Evolutionary conservation across 2,329 filamentous ascomycete genomes (phyloP).

Genomic region (Massarina eburnea): DNA sequence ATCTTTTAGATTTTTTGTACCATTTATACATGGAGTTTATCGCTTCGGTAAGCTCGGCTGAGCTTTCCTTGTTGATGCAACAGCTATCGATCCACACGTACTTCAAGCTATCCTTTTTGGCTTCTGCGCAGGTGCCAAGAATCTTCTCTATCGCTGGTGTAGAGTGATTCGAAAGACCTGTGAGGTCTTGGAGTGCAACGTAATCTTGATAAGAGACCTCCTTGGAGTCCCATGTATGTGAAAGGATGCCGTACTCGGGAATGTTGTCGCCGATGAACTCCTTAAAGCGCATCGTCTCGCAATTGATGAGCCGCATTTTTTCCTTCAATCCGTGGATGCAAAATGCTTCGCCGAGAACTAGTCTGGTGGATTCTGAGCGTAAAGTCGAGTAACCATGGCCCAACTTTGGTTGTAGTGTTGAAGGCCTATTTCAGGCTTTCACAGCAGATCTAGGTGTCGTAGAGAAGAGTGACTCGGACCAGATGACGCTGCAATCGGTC

Average conservation of each 20-base stretch:
- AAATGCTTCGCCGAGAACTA: too few species aligned
- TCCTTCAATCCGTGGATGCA: too few species aligned
- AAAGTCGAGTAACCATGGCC: too few species aligned
- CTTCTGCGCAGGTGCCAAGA: background rate
- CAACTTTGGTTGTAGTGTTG: too few species aligned
- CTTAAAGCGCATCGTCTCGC: too few species aligned
- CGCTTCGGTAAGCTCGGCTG: background rate
- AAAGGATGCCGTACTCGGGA: background rate
- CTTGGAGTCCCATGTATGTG: background rate
- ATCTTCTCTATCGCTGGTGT: background rate
- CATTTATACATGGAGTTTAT: conserved; percentile 1
- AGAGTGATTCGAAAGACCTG: background rate
- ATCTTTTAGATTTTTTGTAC: background rate
- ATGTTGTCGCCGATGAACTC: background rate
- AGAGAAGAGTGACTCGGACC: too few species aligned
- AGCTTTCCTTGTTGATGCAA: background rate
- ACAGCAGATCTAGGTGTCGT: too few species aligned
- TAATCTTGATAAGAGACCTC: background rate
- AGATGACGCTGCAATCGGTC: too few species aligned
- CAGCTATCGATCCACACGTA: background rate
- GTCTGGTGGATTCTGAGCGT: too few species aligned
- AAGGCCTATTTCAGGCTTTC: too few species aligned
- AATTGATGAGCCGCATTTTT: too few species aligned
- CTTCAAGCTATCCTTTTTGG: background rate
- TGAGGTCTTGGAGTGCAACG: background rate